These are phyloP conservation scores for Diaporthe ilicicola DNA, from an alignment of 2,329 filamentous ascomycete genomes.

Conservation along the genomic window DNA sequence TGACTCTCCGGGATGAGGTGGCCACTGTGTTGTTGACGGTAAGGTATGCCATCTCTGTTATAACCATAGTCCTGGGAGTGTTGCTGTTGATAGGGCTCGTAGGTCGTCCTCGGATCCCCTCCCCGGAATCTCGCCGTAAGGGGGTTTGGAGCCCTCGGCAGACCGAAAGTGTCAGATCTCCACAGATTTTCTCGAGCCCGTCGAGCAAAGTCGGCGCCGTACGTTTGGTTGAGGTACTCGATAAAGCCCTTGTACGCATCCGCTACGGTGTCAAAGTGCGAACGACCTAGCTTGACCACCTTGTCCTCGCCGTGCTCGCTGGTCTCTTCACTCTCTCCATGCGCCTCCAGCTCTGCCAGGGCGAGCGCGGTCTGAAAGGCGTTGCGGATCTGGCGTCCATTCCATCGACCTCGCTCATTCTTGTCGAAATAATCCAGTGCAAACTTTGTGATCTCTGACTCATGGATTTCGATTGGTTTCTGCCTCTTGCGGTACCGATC, in stretches of 20 bases:
- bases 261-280: constrained; percentile 12
- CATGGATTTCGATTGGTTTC: background rate
- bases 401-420: background rate
- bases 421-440: background rate
- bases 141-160: background rate
- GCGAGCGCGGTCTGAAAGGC: constrained; percentile 28
- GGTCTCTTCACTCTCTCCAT: constrained; percentile 27
- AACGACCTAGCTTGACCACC: too few relatives aligned
- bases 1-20: background rate
- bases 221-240: constrained; percentile 7
- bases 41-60: background rate
- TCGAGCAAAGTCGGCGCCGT: background rate
- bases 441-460: background rate
- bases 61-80: background rate
- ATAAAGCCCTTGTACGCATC: constrained; percentile 16
- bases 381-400: constrained; percentile 32
- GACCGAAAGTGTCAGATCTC: background rate
- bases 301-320: background rate
- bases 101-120: background rate
- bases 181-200: background rate
- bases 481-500: background rate
- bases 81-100: background rate
- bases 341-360: constrained; percentile 22
- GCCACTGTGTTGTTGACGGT: background rate
- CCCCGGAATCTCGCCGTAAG: background rate